A percentile compares a stretch with the other conserved stretches of the same genome.
Evolutionary conservation across 2,329 filamentous ascomycete genomes (phyloP).

Genomic region (Alternaria brassicae): DNA sequence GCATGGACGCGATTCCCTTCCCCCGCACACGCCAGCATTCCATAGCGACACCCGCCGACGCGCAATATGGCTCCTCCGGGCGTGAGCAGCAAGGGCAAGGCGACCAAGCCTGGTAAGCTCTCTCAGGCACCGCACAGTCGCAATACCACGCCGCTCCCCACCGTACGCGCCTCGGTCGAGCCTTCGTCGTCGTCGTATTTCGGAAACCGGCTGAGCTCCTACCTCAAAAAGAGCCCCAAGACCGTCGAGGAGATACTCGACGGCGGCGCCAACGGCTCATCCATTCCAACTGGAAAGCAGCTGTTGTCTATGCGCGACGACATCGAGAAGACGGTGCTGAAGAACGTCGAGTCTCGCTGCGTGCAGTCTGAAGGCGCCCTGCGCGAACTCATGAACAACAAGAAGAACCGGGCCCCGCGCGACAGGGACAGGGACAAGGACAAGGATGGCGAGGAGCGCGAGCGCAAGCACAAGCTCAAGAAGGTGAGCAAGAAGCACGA

Average conservation of each 20-base stretch:
- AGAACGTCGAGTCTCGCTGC: slow-evolving; percentile 60
- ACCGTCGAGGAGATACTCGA: slow-evolving; percentile 75
- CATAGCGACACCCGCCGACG: slow-evolving; percentile 4
- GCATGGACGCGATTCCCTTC: slow-evolving; percentile 14
- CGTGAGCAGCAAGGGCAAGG: slow-evolving; percentile 60
- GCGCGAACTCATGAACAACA: slow-evolving; percentile 70
- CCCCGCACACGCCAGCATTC: slow-evolving; percentile 17
- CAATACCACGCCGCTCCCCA: slow-evolving; percentile 76
- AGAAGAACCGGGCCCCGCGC: slow-evolving; percentile 67
- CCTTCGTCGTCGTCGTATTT: slow-evolving; percentile 63
- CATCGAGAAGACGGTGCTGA: slow-evolving; percentile 64
- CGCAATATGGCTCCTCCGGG: slow-evolving; percentile 41
- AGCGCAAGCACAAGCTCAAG: slow-evolving; percentile 55
- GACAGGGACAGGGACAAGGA: slow-evolving; percentile 59
- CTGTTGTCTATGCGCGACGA: slow-evolving; percentile 70
- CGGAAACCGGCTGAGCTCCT: slow-evolving; percentile 63
- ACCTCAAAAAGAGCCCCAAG: slow-evolving; percentile 64
- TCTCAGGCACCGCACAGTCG: slow-evolving; percentile 63
- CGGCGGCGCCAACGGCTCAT: slow-evolving; percentile 61
- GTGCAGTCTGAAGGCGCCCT: slow-evolving; percentile 75
- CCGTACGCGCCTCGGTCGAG: slow-evolving; percentile 57
- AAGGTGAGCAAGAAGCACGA: slow-evolving; percentile 83
- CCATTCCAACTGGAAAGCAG: slow-evolving; percentile 65
- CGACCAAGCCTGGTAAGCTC: slow-evolving; percentile 50
- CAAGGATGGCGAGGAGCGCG: slow-evolving; percentile 54